These are phyloP conservation scores for Aureobasidium melanogenum DNA, from an alignment of 2,329 filamentous ascomycete genomes.

Conservation along the genomic window DNA sequence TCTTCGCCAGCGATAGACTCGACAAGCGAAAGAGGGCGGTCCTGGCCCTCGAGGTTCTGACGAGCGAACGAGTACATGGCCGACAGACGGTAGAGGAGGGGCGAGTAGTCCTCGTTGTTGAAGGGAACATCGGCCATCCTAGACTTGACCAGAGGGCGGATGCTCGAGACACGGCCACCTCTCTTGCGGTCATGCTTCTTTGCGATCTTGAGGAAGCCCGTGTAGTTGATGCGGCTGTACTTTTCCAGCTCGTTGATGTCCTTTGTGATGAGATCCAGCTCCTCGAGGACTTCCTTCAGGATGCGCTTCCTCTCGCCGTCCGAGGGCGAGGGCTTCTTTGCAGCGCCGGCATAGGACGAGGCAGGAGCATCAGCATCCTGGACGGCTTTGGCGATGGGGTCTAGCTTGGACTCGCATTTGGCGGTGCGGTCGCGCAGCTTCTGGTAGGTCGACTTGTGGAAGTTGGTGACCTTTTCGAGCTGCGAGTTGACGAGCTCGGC, in stretches of 20 bases:
- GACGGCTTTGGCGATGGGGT: constrained; percentile 40
- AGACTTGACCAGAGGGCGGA: constrained; percentile 79
- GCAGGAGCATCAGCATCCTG: constrained; percentile 18
- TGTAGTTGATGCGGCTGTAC: constrained; percentile 95
- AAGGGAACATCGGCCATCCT: constrained; percentile 82
- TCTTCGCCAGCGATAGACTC: constrained; percentile 42
- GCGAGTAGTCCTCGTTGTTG: constrained; percentile 90
- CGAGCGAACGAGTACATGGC: constrained; percentile 94
- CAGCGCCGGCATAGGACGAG: constrained; percentile 17
- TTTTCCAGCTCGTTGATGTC: constrained; percentile 90
- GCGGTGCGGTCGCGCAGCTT: constrained; percentile 73
- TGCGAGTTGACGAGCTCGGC: constrained; percentile 92
- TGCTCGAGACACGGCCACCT: constrained; percentile 73
- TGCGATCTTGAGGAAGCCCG: constrained; percentile 92
- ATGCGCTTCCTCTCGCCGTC: constrained; percentile 39
- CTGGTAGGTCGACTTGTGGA: constrained; percentile 75
- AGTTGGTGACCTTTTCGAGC: constrained; percentile 86
- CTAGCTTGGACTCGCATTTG: constrained; percentile 57
- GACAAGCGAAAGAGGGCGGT: constrained; percentile 30
- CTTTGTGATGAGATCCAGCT: constrained; percentile 80
- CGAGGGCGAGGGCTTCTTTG: constrained; percentile 27
- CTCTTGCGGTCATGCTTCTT: constrained; percentile 98
- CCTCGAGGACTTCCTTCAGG: constrained; percentile 63
- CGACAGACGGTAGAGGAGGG: constrained; percentile 77
- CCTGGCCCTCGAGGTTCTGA: constrained; percentile 62